Percentiles rank a stretch among this genome's conserved stretches.
Evolutionary conservation across 441 rosid genomes (phyloP).

Genomic region (Brassica balearica): DNA sequence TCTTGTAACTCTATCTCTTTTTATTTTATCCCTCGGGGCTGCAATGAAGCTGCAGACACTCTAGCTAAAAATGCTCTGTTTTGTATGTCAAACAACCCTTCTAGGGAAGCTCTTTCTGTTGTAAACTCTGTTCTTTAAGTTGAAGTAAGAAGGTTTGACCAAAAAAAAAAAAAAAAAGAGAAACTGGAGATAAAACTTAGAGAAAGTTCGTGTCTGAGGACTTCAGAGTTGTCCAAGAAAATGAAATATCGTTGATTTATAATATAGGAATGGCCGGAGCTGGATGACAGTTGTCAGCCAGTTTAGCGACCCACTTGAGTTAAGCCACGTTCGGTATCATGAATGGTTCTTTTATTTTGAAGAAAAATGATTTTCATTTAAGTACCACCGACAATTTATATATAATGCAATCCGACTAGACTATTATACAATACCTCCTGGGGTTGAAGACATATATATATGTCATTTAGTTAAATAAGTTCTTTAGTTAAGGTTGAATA

Average conservation of each 20-base stretch:
- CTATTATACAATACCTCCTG: not conserved
- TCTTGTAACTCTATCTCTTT: too few relatives aligned
- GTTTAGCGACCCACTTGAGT: slow-evolving; percentile 6
- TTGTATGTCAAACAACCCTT: too few relatives aligned
- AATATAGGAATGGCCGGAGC: slow-evolving; percentile 11
- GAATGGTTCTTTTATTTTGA: not conserved
- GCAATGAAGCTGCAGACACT: too few relatives aligned
- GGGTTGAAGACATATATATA: not conserved
- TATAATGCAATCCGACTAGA: slow-evolving; percentile 2
- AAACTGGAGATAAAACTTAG: not conserved
- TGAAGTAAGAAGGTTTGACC: too few relatives aligned
- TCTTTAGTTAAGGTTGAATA: not conserved
- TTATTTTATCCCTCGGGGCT: too few relatives aligned
- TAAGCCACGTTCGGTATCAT: slow-evolving; percentile 21
- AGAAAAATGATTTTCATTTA: not conserved
- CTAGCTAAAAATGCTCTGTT: too few relatives aligned
- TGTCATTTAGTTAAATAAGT: not conserved
- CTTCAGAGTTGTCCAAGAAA: slow-evolving; percentile 21
- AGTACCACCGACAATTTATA: slow-evolving; percentile 34
- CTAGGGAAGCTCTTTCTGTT: too few relatives aligned
- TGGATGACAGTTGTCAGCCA: slow-evolving; percentile 27
- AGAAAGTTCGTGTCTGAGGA: not conserved
- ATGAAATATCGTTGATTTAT: slow-evolving; percentile 9
- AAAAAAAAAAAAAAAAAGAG: too few relatives aligned
- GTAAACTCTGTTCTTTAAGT: too few relatives aligned